Evolutionary conservation across 2,329 filamentous ascomycete genomes (phyloP).

Genomic region (Xylariomycetidae sp.): DNA sequence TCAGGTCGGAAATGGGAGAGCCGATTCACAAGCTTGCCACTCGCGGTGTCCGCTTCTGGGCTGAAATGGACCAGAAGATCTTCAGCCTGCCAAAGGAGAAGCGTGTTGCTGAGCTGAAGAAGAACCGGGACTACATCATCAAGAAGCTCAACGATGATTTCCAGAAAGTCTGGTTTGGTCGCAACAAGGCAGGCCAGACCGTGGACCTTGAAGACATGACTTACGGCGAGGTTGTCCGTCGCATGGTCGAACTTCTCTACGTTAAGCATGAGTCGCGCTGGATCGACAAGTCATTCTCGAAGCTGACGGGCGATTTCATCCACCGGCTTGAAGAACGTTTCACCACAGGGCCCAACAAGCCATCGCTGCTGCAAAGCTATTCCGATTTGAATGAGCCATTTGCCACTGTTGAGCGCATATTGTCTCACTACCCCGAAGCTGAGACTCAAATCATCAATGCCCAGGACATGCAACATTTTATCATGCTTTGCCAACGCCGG

Average conservation of each 20-base stretch:
- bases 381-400: slow-evolving; percentile 82
- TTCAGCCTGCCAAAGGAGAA: slow-evolving; percentile 96
- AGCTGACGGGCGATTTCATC: slow-evolving; percentile 90
- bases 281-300: slow-evolving; percentile 82
- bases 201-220: slow-evolving; percentile 96
- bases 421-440: slow-evolving; percentile 80
- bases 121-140: slow-evolving; percentile 86
- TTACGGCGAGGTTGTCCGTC: slow-evolving; percentile 79
- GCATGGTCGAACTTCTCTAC: slow-evolving; percentile 86
- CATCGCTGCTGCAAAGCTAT: slow-evolving; percentile 85
- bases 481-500: slow-evolving; percentile 84
- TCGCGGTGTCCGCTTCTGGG: slow-evolving; percentile 93
- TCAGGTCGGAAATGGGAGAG: slow-evolving; percentile 98
- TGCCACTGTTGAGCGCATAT: slow-evolving; percentile 69
- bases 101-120: slow-evolving; percentile 80
- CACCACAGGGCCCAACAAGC: slow-evolving; percentile 63
- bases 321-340: slow-evolving; percentile 96
- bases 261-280: slow-evolving; percentile 86
- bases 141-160: slow-evolving; percentile 94
- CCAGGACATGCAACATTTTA: slow-evolving; percentile 95
- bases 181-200: slow-evolving; percentile 72
- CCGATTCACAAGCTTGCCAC: slow-evolving; percentile 98
- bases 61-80: slow-evolving; percentile 98
- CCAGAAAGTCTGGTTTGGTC: slow-evolving; percentile 95
- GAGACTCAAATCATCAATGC: slow-evolving; percentile 92